A percentile compares a stretch with the other conserved stretches of the same genome.
phyloP scores from a whole-genome alignment of 2,329 filamentous ascomycete genomes.

The Xylaria sp. region DNA sequence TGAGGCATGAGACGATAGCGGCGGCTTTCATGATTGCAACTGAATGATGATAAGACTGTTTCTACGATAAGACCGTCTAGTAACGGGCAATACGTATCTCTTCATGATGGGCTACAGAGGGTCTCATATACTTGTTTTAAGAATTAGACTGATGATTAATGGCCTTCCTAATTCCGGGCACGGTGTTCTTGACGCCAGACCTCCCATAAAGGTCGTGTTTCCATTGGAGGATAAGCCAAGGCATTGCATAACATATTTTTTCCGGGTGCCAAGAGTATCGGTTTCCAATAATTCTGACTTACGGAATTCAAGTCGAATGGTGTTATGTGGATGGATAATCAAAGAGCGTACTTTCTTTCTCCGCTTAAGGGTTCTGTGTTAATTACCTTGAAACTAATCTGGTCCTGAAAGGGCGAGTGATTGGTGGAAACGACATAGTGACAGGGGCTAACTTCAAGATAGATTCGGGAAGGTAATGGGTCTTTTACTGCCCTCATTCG shows the following conservation, averaged over 20 bases:
- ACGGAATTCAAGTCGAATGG: not conserved
- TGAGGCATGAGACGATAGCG: constrained; percentile 11
- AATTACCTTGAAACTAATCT: not conserved
- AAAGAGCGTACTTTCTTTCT: not conserved
- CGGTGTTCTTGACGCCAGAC: not conserved
- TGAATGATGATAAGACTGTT: not conserved
- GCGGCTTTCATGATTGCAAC: constrained; percentile 18
- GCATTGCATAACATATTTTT: constrained; percentile 1
- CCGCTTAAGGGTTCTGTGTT: not conserved
- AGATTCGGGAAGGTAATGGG: constrained; percentile 1
- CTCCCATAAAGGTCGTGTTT: not conserved
- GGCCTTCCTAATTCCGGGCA: constrained; percentile 13
- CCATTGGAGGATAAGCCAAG: not conserved
- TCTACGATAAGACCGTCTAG: not conserved
- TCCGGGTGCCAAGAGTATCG: constrained; percentile 1
- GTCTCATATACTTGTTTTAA: constrained; percentile 1
- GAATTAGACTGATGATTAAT: not conserved
- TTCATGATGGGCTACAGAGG: not conserved
- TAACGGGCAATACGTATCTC: not conserved
- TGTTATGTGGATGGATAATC: constrained; percentile 8
- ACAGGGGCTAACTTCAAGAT: not conserved
- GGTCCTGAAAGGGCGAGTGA: not conserved
- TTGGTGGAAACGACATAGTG: constrained; percentile 18
- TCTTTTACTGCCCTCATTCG: not conserved
- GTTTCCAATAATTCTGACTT: not conserved